phyloP scores from a whole-genome alignment of 306 rosid species.

The Acacia melanoxylon region DNA sequence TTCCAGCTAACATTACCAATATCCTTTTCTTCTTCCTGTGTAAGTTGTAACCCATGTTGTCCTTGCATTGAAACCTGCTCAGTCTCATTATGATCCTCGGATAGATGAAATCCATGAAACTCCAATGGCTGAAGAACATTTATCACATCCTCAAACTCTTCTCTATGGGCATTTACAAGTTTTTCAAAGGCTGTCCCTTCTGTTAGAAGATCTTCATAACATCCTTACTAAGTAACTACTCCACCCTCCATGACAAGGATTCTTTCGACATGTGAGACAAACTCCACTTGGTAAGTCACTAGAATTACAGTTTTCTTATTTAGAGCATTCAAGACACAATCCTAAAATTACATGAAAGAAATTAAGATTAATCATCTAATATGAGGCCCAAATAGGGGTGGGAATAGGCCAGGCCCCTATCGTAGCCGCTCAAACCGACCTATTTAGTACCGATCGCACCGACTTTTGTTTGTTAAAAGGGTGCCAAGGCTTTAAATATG shows the following conservation, averaged over 20 bases:
- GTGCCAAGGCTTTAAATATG: too few species aligned
- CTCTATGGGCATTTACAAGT: conserved; percentile 80
- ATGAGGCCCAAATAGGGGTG: neutral
- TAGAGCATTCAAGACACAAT: conserved; percentile 68
- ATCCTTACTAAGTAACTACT: conserved; percentile 62
- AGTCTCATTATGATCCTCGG: conserved; percentile 27
- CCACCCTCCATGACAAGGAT: conserved; percentile 76
- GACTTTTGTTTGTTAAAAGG: too few species aligned
- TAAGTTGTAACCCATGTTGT: conserved; percentile 50
- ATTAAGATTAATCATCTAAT: conserved; percentile 10
- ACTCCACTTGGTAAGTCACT: conserved; percentile 91
- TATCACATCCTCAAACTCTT: conserved; percentile 34
- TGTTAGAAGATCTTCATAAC: conserved; percentile 59
- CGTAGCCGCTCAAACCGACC: too few species aligned
- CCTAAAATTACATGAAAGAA: conserved; percentile 45
- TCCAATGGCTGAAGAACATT: conserved; percentile 29
- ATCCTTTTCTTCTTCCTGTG: conserved; percentile 70
- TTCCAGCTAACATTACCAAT: conserved; percentile 76
- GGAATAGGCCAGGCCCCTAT: too few species aligned
- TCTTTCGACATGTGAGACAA: conserved; percentile 62
- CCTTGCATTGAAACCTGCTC: conserved; percentile 39
- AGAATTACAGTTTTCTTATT: conserved; percentile 65
- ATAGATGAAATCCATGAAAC: conserved; percentile 19
- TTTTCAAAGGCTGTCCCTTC: conserved; percentile 73
- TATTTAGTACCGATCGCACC: too few species aligned